These are phyloP conservation scores for Clitocybe nebularis DNA, from an alignment of 1,284 basidiomycete species.

Conservation along the genomic window DNA sequence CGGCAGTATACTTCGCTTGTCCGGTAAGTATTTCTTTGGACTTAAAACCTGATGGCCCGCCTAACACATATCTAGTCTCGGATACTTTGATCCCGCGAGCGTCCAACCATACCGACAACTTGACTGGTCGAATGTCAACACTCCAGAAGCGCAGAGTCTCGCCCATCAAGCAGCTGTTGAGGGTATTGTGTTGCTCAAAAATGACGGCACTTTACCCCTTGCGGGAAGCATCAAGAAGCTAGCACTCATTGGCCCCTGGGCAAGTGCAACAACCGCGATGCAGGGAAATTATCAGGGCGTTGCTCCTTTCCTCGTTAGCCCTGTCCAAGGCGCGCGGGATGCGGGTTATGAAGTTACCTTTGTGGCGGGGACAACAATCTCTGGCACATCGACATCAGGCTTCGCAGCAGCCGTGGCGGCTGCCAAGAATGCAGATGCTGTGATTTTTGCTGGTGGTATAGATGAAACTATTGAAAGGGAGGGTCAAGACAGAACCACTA, in stretches of 20 bases:
- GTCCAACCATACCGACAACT: slow-evolving; percentile 48
- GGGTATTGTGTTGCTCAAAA: slow-evolving; percentile 53
- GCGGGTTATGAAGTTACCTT: slow-evolving; percentile 45
- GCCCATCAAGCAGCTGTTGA: slow-evolving; percentile 48
- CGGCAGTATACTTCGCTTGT: slow-evolving; percentile 51
- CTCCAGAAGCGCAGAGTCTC: slow-evolving; percentile 41
- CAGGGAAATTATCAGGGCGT: slow-evolving; percentile 54
- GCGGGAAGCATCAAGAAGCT: slow-evolving; percentile 37
- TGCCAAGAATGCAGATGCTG: slow-evolving; percentile 52
- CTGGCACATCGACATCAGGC: slow-evolving; percentile 33
- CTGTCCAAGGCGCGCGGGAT: slow-evolving; percentile 41
- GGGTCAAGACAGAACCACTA: slow-evolving; percentile 42
- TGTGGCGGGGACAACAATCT: slow-evolving; percentile 38
- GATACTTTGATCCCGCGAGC: slow-evolving; percentile 50
- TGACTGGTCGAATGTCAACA: slow-evolving; percentile 44
- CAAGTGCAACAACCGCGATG: slow-evolving; percentile 50
- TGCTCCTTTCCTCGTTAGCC: slow-evolving; percentile 52
- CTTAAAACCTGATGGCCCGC: background rate
- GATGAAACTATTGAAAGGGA: slow-evolving; percentile 50
- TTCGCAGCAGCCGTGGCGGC: slow-evolving; percentile 63
- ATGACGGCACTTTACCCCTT: slow-evolving; percentile 51
- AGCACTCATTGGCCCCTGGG: slow-evolving; percentile 53
- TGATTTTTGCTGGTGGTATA: slow-evolving; percentile 61
- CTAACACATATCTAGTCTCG: slow-evolving; percentile 33
- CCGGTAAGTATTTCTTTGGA: slow-evolving; percentile 28